Conservation (phyloP, 2,329 filamentous ascomycete genomes). For the Curvularia sp. region DNA sequence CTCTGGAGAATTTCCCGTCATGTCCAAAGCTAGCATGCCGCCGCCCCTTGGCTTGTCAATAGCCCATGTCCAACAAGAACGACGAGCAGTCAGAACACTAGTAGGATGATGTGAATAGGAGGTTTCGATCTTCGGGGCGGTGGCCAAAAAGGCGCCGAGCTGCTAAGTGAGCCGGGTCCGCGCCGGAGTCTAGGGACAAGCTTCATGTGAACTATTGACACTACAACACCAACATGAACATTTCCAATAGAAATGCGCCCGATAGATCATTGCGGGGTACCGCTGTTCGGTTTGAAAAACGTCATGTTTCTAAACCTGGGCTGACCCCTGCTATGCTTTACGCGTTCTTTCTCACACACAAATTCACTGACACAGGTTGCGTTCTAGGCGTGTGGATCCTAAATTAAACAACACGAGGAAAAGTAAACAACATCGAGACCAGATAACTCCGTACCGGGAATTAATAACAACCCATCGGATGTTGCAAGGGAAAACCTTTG, state of each 20-base stretch:
- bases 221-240: not conserved
- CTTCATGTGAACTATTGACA: not conserved
- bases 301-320: not conserved
- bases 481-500: not conserved
- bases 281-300: not conserved
- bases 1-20: not conserved
- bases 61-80: not conserved
- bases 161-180: not conserved
- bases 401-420: not conserved
- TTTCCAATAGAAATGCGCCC: not conserved
- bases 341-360: not conserved
- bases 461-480: not conserved
- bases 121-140: not conserved
- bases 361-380: not conserved
- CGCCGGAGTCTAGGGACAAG: not conserved
- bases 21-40: not conserved
- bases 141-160: not conserved
- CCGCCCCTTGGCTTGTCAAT: not conserved
- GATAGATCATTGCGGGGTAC: not conserved
- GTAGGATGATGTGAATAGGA: not conserved
- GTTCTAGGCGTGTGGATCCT: not conserved
- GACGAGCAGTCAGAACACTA: too few relatives aligned
- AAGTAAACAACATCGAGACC: not conserved
- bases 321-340: not conserved
- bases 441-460: not conserved